phyloP scores from a whole-genome alignment of 2,329 filamentous ascomycete genomes.

The Phoma sp. region DNA sequence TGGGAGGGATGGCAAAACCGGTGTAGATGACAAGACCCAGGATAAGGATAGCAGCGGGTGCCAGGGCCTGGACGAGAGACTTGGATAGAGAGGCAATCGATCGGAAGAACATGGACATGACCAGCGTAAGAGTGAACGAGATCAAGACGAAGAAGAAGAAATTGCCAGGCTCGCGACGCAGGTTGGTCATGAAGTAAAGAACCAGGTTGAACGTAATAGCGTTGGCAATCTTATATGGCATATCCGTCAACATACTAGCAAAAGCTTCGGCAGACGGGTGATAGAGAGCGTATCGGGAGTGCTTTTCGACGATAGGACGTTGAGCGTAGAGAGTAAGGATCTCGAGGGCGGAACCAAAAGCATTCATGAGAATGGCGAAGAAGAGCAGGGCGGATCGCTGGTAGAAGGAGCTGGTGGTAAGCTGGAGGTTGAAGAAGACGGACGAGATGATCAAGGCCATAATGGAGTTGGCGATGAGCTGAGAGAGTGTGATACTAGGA shows the following conservation, averaged over 20 bases:
- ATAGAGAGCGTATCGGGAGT: slow-evolving; percentile 84
- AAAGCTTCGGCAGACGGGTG: slow-evolving; percentile 90
- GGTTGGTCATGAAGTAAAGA: slow-evolving; percentile 86
- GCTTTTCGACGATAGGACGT: slow-evolving; percentile 91
- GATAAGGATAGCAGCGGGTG: slow-evolving; percentile 65
- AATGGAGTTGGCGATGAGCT: slow-evolving; percentile 73
- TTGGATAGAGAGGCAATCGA: slow-evolving; percentile 79
- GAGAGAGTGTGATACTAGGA: slow-evolving; percentile 73
- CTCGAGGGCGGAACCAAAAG: slow-evolving; percentile 81
- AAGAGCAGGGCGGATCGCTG: slow-evolving; percentile 81
- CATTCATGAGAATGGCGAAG: slow-evolving; percentile 87
- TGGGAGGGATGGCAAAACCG: slow-evolving; percentile 65
- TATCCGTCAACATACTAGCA: slow-evolving; percentile 83
- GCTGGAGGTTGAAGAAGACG: slow-evolving; percentile 79
- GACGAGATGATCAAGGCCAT: slow-evolving; percentile 81
- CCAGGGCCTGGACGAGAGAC: slow-evolving; percentile 66
- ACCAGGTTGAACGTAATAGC: slow-evolving; percentile 78
- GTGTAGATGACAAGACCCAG: slow-evolving; percentile 72
- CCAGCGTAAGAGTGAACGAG: slow-evolving; percentile 74
- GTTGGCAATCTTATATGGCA: slow-evolving; percentile 84
- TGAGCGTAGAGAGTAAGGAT: slow-evolving; percentile 88
- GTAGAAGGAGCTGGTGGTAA: slow-evolving; percentile 76
- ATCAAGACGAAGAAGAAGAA: slow-evolving; percentile 90
- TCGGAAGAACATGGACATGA: slow-evolving; percentile 88
- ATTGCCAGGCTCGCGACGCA: slow-evolving; percentile 73